Conservation (phyloP, 805 yeast genomes). For the Maudiozyma turicensis region DNA sequence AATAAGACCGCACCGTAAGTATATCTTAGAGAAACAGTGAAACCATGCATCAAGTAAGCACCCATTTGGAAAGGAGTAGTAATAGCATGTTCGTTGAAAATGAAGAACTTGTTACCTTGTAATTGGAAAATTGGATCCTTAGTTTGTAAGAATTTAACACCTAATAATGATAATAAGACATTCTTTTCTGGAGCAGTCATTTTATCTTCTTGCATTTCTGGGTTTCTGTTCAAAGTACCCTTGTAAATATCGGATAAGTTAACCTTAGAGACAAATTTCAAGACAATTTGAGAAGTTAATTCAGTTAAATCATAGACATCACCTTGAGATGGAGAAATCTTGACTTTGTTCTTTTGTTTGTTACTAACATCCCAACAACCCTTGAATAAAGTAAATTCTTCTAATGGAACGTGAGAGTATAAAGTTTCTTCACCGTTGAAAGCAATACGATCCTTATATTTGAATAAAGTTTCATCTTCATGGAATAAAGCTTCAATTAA, state of each 20-base stretch:
- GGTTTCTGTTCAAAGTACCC: constrained; percentile 9
- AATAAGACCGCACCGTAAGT: constrained; percentile 15
- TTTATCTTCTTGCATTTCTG: constrained; percentile 15
- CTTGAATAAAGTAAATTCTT: constrained; percentile 17
- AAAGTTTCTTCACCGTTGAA: constrained; percentile 20
- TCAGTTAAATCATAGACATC: constrained; percentile 2
- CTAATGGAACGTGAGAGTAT: constrained; percentile 16
- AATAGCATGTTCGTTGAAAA: constrained; percentile 8
- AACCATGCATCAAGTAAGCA: constrained; percentile 14
- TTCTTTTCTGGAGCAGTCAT: constrained; percentile 8
- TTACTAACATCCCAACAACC: constrained; percentile 19
- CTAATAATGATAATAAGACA: constrained; percentile 12
- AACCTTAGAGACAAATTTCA: constrained; percentile 13
- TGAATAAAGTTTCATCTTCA: constrained; percentile 10
- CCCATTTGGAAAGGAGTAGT: constrained; percentile 14
- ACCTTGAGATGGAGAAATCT: not conserved
- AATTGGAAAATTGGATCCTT: constrained; percentile 13
- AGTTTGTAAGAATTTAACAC: constrained; percentile 12
- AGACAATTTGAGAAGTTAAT: constrained; percentile 10
- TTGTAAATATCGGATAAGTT: constrained; percentile 13
- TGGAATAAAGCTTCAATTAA: constrained; percentile 13
- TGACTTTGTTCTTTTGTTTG: constrained; percentile 9
- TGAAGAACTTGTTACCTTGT: constrained; percentile 17
- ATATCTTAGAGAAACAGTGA: constrained; percentile 13
- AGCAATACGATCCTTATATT: constrained; percentile 14